These are phyloP conservation scores for Parvularia atlantis DNA, from an alignment of 78 protist species.

Conservation along the genomic window DNA sequence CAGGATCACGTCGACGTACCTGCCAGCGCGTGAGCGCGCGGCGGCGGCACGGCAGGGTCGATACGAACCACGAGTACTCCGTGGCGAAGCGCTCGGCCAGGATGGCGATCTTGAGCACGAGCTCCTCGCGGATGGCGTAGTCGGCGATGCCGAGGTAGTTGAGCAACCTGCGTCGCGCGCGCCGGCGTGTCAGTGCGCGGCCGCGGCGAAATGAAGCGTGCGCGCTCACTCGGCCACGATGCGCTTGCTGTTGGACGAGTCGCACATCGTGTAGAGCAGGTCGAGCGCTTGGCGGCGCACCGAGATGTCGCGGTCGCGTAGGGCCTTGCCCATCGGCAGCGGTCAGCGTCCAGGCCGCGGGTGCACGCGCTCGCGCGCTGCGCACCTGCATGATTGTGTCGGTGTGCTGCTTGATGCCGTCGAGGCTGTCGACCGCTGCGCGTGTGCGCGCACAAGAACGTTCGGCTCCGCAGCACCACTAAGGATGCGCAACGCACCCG, in stretches of 20 bases:
- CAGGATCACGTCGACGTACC: slow-evolving; percentile 85
- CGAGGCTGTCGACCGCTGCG: too few species aligned
- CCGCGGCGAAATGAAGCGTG: background rate
- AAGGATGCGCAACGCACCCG: too few species aligned
- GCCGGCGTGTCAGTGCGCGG: slow-evolving; percentile 1
- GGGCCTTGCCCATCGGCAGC: too few species aligned
- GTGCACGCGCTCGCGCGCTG: too few species aligned
- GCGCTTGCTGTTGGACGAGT: slow-evolving; percentile 1
- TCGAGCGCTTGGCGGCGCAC: slow-evolving; percentile 85
- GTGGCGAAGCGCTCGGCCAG: slow-evolving; percentile 84
- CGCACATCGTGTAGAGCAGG: slow-evolving; percentile 85
- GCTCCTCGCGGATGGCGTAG: slow-evolving; percentile 73
- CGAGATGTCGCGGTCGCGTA: slow-evolving; percentile 43
- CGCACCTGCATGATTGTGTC: too few species aligned
- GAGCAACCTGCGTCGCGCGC: slow-evolving; percentile 76
- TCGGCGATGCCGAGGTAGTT: slow-evolving; percentile 65
- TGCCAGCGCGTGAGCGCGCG: too few species aligned
- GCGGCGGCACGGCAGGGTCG: too few species aligned
- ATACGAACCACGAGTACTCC: slow-evolving; percentile 75
- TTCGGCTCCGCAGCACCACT: too few species aligned
- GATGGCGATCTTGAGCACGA: slow-evolving; percentile 88
- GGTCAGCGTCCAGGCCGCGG: too few species aligned
- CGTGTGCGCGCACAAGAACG: too few species aligned
- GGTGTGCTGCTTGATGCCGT: too few species aligned
- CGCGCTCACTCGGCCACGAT: background rate